Evolutionary conservation across 2,329 filamentous ascomycete species (phyloP).

Genomic region (Lachnellula suecica): DNA sequence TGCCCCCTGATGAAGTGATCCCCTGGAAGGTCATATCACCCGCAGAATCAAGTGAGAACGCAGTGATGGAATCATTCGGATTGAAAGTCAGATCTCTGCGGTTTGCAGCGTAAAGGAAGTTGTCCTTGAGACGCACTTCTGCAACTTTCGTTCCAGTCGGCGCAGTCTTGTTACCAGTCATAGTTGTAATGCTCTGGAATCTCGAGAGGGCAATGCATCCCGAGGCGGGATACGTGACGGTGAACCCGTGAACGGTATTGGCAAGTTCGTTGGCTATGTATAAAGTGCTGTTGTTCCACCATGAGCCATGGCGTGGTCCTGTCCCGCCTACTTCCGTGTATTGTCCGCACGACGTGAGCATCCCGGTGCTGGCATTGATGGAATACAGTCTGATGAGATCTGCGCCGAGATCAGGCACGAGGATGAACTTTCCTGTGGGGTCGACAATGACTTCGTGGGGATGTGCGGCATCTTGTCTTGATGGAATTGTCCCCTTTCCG

Average conservation of each 20-base stretch:
- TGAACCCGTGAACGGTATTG: slow-evolving; percentile 38
- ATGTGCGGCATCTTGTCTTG: slow-evolving; percentile 45
- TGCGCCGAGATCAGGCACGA: slow-evolving; percentile 53
- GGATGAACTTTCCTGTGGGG: slow-evolving; percentile 47
- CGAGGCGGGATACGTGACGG: slow-evolving; percentile 35
- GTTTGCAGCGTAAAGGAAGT: slow-evolving; percentile 61
- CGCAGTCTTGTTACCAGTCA: slow-evolving; percentile 41
- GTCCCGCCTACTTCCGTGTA: slow-evolving; percentile 37
- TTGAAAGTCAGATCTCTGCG: slow-evolving; percentile 58
- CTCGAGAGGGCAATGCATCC: slow-evolving; percentile 46
- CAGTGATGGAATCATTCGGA: slow-evolving; percentile 46
- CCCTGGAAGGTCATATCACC: slow-evolving; percentile 40
- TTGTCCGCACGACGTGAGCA: slow-evolving; percentile 37
- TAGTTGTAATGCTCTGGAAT: slow-evolving; percentile 47
- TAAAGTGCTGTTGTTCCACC: slow-evolving; percentile 36
- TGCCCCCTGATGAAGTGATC: slow-evolving; percentile 43
- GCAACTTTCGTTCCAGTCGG: slow-evolving; percentile 50
- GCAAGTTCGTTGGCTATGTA: slow-evolving; percentile 47
- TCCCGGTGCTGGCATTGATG: slow-evolving; percentile 48
- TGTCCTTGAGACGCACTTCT: slow-evolving; percentile 52
- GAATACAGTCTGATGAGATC: slow-evolving; percentile 50
- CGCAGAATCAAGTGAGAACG: slow-evolving; percentile 35
- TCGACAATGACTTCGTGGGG: slow-evolving; percentile 53
- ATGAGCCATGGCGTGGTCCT: slow-evolving; percentile 52
- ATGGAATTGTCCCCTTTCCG: slow-evolving; percentile 34